Percentiles rank a stretch among this genome's conserved stretches.
These are phyloP conservation scores for Coniochaeta pulveracea DNA, from an alignment of 2,329 filamentous ascomycete species.

Conservation along the genomic window DNA sequence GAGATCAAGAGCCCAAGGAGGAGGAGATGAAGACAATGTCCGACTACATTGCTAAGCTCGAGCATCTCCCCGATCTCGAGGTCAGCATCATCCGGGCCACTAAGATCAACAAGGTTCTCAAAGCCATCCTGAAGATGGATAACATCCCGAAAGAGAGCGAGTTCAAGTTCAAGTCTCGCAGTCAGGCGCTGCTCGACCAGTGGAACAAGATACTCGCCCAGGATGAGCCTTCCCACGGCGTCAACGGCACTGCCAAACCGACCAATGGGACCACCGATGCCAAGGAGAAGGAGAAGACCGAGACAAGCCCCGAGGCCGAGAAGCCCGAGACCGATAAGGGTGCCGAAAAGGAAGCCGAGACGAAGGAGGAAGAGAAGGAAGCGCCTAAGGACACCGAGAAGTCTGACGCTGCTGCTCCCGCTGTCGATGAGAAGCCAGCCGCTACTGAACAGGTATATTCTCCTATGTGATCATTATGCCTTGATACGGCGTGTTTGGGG, in stretches of 20 bases:
- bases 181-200: slow-evolving; percentile 65
- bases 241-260: slow-evolving; percentile 32
- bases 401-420: slow-evolving; percentile 14
- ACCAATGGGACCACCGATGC: slow-evolving; percentile 16
- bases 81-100: slow-evolving; percentile 79
- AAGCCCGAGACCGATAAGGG: slow-evolving; percentile 14
- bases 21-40: slow-evolving; percentile 74
- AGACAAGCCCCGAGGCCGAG: slow-evolving; percentile 17
- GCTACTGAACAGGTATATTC: slow-evolving; percentile 25
- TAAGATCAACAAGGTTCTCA: slow-evolving; percentile 98
- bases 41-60: slow-evolving; percentile 68
- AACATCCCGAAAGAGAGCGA: slow-evolving; percentile 82
- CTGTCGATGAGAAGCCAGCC: slow-evolving; percentile 17
- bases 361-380: slow-evolving; percentile 26
- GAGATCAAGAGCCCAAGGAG: slow-evolving; percentile 75
- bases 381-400: slow-evolving; percentile 22
- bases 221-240: slow-evolving; percentile 37
- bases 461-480: background rate
- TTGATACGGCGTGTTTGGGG: too few relatives aligned
- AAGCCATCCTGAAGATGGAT: slow-evolving; percentile 81
- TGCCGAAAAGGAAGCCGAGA: slow-evolving; percentile 22
- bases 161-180: slow-evolving; percentile 79
- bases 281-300: slow-evolving; percentile 23
- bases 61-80: slow-evolving; percentile 70
- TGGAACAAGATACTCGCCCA: slow-evolving; percentile 77